Evolutionary conservation across 495 filamentous ascomycete species (phyloP).

Genomic region (Jackrogersella multiformis): DNA sequence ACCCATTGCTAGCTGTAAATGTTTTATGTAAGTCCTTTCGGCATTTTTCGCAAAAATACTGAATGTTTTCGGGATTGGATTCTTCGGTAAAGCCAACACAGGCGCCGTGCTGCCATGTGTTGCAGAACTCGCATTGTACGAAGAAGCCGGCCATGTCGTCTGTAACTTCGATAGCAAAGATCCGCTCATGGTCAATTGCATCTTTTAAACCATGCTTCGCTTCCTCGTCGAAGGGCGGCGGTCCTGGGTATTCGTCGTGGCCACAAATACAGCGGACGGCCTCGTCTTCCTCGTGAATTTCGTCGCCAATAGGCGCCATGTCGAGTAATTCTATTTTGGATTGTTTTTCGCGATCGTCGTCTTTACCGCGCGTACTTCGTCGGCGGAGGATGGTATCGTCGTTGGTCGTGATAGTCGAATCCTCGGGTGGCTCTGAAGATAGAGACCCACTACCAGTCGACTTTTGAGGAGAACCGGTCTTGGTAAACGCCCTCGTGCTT

Average conservation of each 20-base stretch:
- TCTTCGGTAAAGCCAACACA: constrained; percentile 97
- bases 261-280: constrained; percentile 95
- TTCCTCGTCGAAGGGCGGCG: constrained; percentile 73
- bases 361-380: constrained; percentile 67
- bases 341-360: constrained; percentile 55
- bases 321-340: constrained; percentile 60
- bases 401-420: constrained; percentile 49
- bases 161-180: constrained; percentile 72
- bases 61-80: constrained; percentile 77
- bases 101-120: constrained; percentile 98
- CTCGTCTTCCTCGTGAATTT: constrained; percentile 87
- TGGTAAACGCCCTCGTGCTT: constrained; percentile 74
- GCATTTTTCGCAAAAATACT: constrained; percentile 98
- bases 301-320: constrained; percentile 65
- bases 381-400: constrained; percentile 60
- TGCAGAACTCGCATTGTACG: constrained; percentile 97
- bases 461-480: constrained; percentile 76
- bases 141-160: constrained; percentile 95
- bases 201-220: constrained; percentile 61
- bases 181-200: constrained; percentile 59
- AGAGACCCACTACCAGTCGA: constrained; percentile 74
- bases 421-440: constrained; percentile 83
- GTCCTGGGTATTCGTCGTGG: constrained; percentile 92
- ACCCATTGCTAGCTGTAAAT: constrained; percentile 84
- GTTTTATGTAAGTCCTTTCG: constrained; percentile 89